Conservation (phyloP, 352 stramenopile species). For the Phytophthora europaea region DNA sequence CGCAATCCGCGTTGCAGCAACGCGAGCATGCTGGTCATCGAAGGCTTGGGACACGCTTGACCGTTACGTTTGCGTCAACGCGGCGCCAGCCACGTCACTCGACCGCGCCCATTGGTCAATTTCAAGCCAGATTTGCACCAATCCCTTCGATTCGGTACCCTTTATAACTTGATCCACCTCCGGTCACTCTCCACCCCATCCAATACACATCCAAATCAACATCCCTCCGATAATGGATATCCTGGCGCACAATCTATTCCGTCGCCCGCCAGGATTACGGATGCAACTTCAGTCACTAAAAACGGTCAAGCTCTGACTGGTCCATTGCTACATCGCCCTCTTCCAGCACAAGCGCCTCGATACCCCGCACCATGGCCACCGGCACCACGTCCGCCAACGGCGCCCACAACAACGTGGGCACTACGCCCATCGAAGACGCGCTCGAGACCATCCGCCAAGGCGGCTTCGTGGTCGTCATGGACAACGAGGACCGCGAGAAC, state of each 20-base stretch:
- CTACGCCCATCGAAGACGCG: slow-evolving; percentile 73
- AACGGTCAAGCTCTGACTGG: background rate
- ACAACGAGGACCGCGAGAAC: slow-evolving; percentile 99
- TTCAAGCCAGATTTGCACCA: background rate
- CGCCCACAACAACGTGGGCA: slow-evolving; percentile 42
- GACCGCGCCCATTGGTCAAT: slow-evolving; percentile 10
- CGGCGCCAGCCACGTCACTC: slow-evolving; percentile 27
- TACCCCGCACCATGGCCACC: slow-evolving; percentile 18
- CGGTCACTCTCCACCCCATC: background rate
- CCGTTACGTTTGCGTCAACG: slow-evolving; percentile 33
- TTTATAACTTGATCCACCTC: background rate
- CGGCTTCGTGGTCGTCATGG: slow-evolving; percentile 89
- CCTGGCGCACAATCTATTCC: slow-evolving; percentile 13
- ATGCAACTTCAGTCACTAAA: slow-evolving; percentile 15
- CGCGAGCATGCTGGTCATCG: slow-evolving; percentile 9
- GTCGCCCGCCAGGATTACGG: slow-evolving; percentile 17
- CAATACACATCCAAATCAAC: background rate
- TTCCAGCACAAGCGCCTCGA: slow-evolving; percentile 11
- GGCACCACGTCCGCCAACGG: slow-evolving; percentile 7
- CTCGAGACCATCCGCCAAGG: slow-evolving; percentile 72
- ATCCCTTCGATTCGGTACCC: slow-evolving; percentile 2
- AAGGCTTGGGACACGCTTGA: slow-evolving; percentile 16
- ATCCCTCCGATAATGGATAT: background rate
- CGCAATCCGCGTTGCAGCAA: background rate
- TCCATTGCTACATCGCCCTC: slow-evolving; percentile 31